A percentile compares a stretch with the other conserved stretches of the same genome.
phyloP scores from a whole-genome alignment of 192 early-diverging fungal species.

The Linnemannia hyalina region DNA sequence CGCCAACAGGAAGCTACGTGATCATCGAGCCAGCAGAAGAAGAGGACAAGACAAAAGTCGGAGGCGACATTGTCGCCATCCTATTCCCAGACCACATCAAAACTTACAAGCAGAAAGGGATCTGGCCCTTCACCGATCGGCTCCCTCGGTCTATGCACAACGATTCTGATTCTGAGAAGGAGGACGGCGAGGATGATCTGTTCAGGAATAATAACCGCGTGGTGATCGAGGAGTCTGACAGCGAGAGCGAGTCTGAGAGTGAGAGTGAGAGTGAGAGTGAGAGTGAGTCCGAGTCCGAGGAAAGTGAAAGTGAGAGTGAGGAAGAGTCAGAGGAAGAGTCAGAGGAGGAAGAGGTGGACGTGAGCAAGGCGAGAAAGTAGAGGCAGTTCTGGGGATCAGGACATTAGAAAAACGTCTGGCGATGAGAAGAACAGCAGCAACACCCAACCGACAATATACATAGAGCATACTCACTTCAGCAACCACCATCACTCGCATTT shows the following conservation, averaged over 20 bases:
- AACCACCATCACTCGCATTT: not conserved
- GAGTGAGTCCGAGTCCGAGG: not conserved
- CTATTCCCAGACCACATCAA: constrained; percentile 83
- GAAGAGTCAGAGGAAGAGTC: constrained; percentile 5
- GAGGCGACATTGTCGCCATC: constrained; percentile 81
- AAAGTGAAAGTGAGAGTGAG: not conserved
- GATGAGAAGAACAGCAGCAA: not conserved
- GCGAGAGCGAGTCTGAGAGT: constrained; percentile 48
- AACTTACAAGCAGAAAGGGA: constrained; percentile 67
- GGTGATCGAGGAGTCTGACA: constrained; percentile 61
- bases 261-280: not conserved
- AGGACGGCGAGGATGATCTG: constrained; percentile 66
- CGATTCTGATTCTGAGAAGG: constrained; percentile 23
- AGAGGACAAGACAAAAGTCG: constrained; percentile 73
- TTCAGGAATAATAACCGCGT: constrained; percentile 74
- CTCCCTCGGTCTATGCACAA: constrained; percentile 16
- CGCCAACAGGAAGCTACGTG: constrained; percentile 69
- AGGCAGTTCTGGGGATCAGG: not conserved
- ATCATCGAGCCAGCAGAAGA: constrained; percentile 73
- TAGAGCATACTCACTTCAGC: not conserved
- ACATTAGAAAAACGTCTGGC: not conserved
- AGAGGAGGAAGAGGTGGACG: not conserved
- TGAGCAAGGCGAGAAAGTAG: not conserved
- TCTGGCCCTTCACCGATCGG: constrained; percentile 66
- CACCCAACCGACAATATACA: not conserved